A percentile compares a stretch with the other conserved stretches of the same genome.
These are phyloP conservation scores for Xylariaceae sp. DNA, from an alignment of 2,329 filamentous ascomycete genomes.

Conservation along the genomic window DNA sequence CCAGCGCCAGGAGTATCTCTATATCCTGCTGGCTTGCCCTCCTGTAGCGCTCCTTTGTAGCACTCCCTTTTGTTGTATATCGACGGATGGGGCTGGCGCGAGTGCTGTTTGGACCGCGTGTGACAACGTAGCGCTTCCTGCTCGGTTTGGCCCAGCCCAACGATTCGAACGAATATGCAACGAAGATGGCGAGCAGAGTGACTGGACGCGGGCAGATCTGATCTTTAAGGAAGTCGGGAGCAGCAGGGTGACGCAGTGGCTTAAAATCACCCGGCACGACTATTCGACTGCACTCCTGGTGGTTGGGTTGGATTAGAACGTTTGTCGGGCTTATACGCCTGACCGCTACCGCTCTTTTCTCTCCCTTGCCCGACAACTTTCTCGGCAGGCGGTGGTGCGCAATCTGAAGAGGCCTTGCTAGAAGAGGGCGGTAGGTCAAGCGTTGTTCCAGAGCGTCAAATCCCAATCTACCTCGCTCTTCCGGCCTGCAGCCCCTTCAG, in stretches of 20 bases:
- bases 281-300: no score
- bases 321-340: slow-evolving; percentile 15
- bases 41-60: slow-evolving; percentile 21
- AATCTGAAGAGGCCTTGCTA: no score
- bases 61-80: slow-evolving; percentile 7
- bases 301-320: slow-evolving; percentile 11
- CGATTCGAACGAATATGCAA: no score
- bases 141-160: slow-evolving; percentile 10
- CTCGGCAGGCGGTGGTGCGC: slow-evolving; percentile 24
- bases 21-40: slow-evolving; percentile 10
- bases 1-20: slow-evolving; percentile 13
- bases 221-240: slow-evolving; percentile 20
- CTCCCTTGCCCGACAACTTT: slow-evolving; percentile 15
- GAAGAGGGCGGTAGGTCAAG: no score
- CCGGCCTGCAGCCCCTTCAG: no score
- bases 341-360: slow-evolving; percentile 13
- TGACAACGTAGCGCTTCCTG: slow-evolving; percentile 20
- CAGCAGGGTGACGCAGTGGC: slow-evolving; percentile 24
- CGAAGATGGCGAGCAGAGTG: no score
- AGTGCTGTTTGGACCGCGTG: slow-evolving; percentile 20
- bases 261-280: no score
- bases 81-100: slow-evolving; percentile 15
- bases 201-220: slow-evolving; percentile 23
- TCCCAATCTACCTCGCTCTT: no score
- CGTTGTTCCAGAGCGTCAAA: no score